Evolutionary conservation across 108 stramenopile genomes (phyloP), one percentile per base, ranked within the genome.

Genomic region (Thalassiosira profunda): DNA sequence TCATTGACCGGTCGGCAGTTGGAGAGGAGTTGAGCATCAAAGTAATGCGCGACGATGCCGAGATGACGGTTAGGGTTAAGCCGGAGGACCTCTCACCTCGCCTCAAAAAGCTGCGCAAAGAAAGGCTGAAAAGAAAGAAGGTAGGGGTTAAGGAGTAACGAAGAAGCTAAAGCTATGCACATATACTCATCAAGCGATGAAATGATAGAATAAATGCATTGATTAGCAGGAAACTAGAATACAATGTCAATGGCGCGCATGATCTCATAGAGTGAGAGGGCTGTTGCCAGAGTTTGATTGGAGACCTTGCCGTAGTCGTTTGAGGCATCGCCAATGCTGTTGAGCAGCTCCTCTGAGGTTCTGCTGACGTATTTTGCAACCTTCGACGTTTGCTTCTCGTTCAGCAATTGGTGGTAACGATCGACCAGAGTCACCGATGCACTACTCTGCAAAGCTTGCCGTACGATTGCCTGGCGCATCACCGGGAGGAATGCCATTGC

Each of bases 1-100:
- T 91, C 34, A 91, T 95, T 61, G 94, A 95, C 47, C 47, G 66
- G 49, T 86, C 90, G 7, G 46, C 64, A 18, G 86, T 93, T 6
- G 90, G 84, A 23, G 34, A 83, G 57, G 80, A 82, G 8, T 44
- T 84, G 29, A 72, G 64, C 38, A 48, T 92, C 9, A 70, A 59
- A 12, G 72, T 93, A 17, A 31, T 93, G 38, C 85, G 92, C 3
- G 82, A 79, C n/a, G 72, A 80, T 25, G 35, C 54, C 12, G 70
- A 79, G 65, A 62, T 79, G 10, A 55, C 44, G 2, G 36, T 93
- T 33, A 76, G 58, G 11, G 92, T 93, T 36, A 79, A 82, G 58
- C 89, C 92, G 4, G 87, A 84, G 44, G 89, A 93, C 62, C 61
- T 93, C 52, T 85, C 92, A 18, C 68, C 58, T 44, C 78, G 88